Base-by-base conservation (phyloP, 805 yeast genomes). In the Ogataea degrootiae region DNA sequence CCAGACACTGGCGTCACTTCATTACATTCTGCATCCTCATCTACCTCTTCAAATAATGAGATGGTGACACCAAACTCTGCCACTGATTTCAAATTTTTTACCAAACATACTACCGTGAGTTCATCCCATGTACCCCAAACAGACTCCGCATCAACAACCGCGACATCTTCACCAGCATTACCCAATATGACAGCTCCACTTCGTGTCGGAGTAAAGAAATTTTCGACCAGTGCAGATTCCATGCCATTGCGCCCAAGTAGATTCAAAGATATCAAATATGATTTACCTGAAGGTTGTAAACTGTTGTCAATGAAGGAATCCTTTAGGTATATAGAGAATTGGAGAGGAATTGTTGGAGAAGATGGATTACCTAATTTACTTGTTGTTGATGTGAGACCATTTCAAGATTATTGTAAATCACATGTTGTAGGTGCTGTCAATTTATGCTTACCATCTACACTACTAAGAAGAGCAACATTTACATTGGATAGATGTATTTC, bases 371-470 rank as follows among this genome's bases (percentile, higher is more conserved):
- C 66, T 14, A 60, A 59, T 37, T 51, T 74, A 5, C 55, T 87
- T n/a, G 58, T 85, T 2, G 69, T 89, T 15, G 98, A 91, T 62
- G 83, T 86, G 11, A 71, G 98, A 46, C 87, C 97, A 0, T 88
- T 82, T 60, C 82, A 86, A 22, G 92, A 87, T 48, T 88, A 71
- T 61, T 74, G 82, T 39, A 76, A 72, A 49, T 60, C 73, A 2
- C 89, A 83, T 51, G 65, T 92, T 12, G 58, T 56, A 4, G 71
- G 76, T 38, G 77, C 97, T 0, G 70, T 87, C 40, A 88, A 88
- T 61, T 75, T 92, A 35, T 87, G 96, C 63, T 68, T 91, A 14
- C 97, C 98, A 2, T 85, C 96, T n/a, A 91, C 97, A 0, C 71
- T 91, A 38, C 69, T 91, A 52, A 86, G 83, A 61, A 76, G 98